Conservation (phyloP, 345 rosid genomes). For the Murraya koenigii region DNA sequence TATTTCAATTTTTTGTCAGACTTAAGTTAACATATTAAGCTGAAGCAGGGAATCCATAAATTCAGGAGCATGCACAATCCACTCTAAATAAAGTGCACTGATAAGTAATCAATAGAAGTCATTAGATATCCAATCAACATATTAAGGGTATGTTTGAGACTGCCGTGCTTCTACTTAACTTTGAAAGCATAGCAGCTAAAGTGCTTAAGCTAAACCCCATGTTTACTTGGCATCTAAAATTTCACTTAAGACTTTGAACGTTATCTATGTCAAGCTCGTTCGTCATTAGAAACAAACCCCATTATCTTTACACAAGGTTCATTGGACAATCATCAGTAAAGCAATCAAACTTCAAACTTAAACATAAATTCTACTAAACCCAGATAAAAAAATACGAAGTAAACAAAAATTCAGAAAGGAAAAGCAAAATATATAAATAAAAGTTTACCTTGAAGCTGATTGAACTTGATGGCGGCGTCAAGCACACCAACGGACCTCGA, state of each 20-base stretch:
- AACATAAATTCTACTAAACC: background rate
- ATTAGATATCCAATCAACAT: background rate
- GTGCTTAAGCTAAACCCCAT: background rate
- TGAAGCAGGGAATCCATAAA: background rate
- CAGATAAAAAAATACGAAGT: background rate
- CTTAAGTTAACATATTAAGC: background rate
- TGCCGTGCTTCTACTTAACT: too few relatives aligned
- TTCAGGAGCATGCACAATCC: background rate
- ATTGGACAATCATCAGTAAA: background rate
- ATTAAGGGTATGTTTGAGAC: background rate
- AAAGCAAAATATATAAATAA: background rate
- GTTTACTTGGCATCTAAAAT: too few relatives aligned
- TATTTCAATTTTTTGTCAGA: background rate
- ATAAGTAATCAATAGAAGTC: background rate
- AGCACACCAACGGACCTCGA: constrained; percentile 82
- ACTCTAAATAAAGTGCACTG: background rate
- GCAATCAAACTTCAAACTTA: background rate
- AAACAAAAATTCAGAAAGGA: background rate
- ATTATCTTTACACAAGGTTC: background rate
- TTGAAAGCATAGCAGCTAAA: background rate
- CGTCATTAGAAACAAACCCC: background rate
- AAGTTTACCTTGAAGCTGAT: constrained; percentile 67
- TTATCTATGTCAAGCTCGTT: background rate
- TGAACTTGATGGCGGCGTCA: constrained; percentile 75
- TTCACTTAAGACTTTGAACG: background rate